Conservation (phyloP, 2,329 filamentous ascomycete genomes). For the Curvularia sp. region DNA sequence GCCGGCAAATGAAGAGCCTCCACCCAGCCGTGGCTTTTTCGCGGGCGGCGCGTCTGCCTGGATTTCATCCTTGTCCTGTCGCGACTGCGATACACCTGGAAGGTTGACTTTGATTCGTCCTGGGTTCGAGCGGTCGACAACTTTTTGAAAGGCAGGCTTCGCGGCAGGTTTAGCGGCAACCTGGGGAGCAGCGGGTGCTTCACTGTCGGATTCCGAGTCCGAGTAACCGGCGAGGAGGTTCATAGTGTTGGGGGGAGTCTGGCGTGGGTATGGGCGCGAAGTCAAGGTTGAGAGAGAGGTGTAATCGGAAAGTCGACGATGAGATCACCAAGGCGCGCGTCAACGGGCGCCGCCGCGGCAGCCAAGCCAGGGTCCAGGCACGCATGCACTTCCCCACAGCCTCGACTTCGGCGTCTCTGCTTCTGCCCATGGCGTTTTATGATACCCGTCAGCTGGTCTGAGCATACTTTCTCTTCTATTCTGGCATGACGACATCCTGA, state of each 20-base stretch:
- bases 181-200: constrained; percentile 51
- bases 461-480: constrained; percentile 15
- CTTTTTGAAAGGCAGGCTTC: constrained; percentile 75
- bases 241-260: constrained; percentile 60
- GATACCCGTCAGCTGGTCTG: constrained; percentile 47
- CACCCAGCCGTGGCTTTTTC: constrained; percentile 72
- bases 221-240: constrained; percentile 79
- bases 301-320: constrained; percentile 18
- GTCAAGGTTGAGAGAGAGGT: constrained; percentile 2
- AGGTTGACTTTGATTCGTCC: constrained; percentile 86
- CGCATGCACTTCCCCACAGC: constrained; percentile 21
- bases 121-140: constrained; percentile 80
- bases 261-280: neutral
- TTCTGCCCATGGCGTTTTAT: constrained; percentile 18
- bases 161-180: constrained; percentile 52
- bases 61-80: constrained; percentile 50
- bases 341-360: constrained; percentile 28
- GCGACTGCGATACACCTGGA: constrained; percentile 60
- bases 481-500: constrained; percentile 29
- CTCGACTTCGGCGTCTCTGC: constrained; percentile 5
- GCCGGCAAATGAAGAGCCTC: constrained; percentile 72
- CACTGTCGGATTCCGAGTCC: constrained; percentile 75
- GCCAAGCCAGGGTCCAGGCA: constrained; percentile 32
- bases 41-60: constrained; percentile 62
- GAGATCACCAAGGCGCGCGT: constrained; percentile 24